Base-by-base conservation (phyloP, 148 eudicot species). In the Beta vulgaris region DNA sequence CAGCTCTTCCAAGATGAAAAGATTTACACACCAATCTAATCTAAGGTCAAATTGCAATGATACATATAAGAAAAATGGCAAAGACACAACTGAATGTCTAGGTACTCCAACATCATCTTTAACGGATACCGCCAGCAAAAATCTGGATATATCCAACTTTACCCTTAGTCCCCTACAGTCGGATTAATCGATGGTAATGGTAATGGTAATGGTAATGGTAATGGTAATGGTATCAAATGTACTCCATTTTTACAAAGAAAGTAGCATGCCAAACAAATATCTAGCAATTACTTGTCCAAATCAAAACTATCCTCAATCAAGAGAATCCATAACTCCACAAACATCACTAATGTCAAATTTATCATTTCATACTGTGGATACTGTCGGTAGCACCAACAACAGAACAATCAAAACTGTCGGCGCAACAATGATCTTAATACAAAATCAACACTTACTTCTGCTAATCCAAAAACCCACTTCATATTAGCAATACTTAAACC, bases 401-500 rank as follows among this genome's bases (percentile, higher is more conserved):
- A 58, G 23, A 61, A 21, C 9, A 66, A 63, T 54, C 13, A 11
- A 68, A n/a, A 78, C n/a, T 73, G 81, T 79, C 73, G 81, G 81
- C 57, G 81, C 57, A 65, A 37, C 44, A 74, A 69, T 32, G 31
- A 74, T 29, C 15, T 62, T 32, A 51, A 69, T 29, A 48, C 69
- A 69, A 73, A 75, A 6, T 25, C 55, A 64, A 1, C 0, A 34
- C 51, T 55, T 26, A 76, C 54, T 57, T 21, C n/a, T 21, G 5
- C n/a, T 46, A 51, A 8, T n/a, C 39, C 43, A 69, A 69, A 68
- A 73, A 42, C 77, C 81, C 74, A 68, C 28, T 7, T 69, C 72
- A 73, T 5, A 79, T 6, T 3, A 67, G 7, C 62, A 43, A 36
- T 1, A 16, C n/a, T n/a, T n/a, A 46, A 49, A 34, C 42, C 34